Base-by-base conservation (phyloP, 352 stramenopile species). In the Aphanomyces euteiches region DNA sequence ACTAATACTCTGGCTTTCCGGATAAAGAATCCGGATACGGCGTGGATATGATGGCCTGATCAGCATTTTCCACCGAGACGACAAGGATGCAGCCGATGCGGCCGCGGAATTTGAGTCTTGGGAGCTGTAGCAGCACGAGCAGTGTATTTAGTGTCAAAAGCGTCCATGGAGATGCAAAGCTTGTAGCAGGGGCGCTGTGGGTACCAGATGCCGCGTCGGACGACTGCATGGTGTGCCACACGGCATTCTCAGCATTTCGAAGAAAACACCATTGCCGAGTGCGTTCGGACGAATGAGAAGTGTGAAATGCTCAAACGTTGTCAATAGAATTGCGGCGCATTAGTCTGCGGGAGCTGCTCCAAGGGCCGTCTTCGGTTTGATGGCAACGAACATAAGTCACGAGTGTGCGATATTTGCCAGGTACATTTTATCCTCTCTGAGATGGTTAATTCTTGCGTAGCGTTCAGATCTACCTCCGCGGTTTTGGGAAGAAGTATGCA, bases 331-430 rank as follows among this genome's bases (percentile, higher is more conserved):
- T 70, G 64, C 4, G 64, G 64, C 19, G 64, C 64, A n/a, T 38
- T 70, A 13, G 64, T 70, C 4, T 70, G 64, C 64, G 43, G 64
- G 10, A 54, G 34, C 21, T 70, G 64, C 54, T 70, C 64, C 15
- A 54, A 56, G n/a, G 48, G 64, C 43, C 64, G 64, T 40, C 8
- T 56, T 40, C 64, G 64, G 4, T 34, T 70, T 19, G 34, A 47
- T 4, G 64, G 64, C 64, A 5, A 59, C 17, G 64, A 61, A 3
- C 45, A 70, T 7, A 70, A 61, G 53, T 56, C 43, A 7, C 64
- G 64, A 36, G 64, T 70, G 17, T 70, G 64, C 40, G 64, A 70
- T 43, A 37, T 70, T 21, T 70, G 64, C 64, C 64, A 70, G 64
- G 64, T 70, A 50, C 47, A 45, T 7, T 53, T 5, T 10, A 66